A percentile compares a stretch with the other conserved stretches of the same genome.
Conservation (phyloP, 176 grass and related monocot genomes). For the Tillandsia leiboldiana region DNA sequence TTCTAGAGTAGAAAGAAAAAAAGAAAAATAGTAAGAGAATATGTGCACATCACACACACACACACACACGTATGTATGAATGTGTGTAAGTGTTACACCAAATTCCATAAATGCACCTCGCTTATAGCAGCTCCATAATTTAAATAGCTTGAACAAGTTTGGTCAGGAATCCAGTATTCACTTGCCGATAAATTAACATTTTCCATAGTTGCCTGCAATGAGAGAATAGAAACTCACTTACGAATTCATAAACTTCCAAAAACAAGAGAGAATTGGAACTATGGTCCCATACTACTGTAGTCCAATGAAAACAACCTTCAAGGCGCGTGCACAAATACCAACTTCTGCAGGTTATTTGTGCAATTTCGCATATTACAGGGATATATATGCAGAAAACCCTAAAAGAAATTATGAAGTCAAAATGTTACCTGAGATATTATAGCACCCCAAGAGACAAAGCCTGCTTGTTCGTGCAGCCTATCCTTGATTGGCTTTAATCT, state of each 20-base stretch:
- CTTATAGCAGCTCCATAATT: conserved; percentile 76
- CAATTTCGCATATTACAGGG: neutral
- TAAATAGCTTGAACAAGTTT: conserved; percentile 29
- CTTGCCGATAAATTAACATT: conserved; percentile 53
- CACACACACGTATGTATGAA: neutral
- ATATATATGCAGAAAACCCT: neutral
- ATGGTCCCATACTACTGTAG: too few species aligned
- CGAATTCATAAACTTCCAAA: neutral
- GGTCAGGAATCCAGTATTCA: conserved; percentile 46
- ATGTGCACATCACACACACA: neutral
- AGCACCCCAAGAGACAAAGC: conserved; percentile 41
- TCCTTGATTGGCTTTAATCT: conserved; percentile 70
- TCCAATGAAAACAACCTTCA: neutral
- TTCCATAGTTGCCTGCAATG: conserved; percentile 36
- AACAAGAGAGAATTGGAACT: neutral
- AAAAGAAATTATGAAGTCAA: neutral
- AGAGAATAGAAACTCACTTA: neutral
- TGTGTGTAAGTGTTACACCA: too few species aligned
- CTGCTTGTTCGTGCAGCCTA: conserved; percentile 29
- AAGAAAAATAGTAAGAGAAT: neutral
- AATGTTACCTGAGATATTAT: conserved; percentile 45
- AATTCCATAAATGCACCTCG: conserved; percentile 30
- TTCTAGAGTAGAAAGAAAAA: neutral
- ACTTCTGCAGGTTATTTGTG: too few species aligned
- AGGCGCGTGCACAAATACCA: too few species aligned